A percentile compares a stretch with the other conserved stretches of the same genome.
Conservation (phyloP, 495 filamentous ascomycete genomes). For the Penicillium lagena region DNA sequence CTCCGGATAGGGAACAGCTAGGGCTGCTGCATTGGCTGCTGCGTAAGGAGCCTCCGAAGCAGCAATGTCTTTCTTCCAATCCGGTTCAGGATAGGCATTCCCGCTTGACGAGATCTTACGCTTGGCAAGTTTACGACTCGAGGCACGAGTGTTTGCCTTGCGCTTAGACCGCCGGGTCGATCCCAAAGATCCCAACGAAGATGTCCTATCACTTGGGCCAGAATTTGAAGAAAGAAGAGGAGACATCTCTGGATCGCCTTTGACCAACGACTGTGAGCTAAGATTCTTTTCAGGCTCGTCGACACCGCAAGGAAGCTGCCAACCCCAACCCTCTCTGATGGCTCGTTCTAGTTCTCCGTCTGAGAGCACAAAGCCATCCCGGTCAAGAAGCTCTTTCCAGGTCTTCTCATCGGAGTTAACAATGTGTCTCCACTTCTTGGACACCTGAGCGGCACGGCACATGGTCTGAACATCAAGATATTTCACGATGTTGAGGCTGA, state of each 20-base stretch:
- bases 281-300: slow-evolving; percentile 79
- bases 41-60: slow-evolving; percentile 74
- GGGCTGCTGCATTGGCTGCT: slow-evolving; percentile 72
- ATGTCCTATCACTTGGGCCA: slow-evolving; percentile 20
- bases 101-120: slow-evolving; percentile 46
- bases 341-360: slow-evolving; percentile 81
- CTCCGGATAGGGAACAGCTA: slow-evolving; percentile 74
- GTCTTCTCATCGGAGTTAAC: slow-evolving; percentile 88
- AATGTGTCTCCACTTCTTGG: slow-evolving; percentile 85
- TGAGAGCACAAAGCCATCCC: slow-evolving; percentile 71
- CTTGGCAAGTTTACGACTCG: slow-evolving; percentile 46
- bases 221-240: slow-evolving; percentile 17
- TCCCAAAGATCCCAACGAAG: slow-evolving; percentile 13
- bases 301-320: slow-evolving; percentile 76
- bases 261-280: slow-evolving; percentile 39
- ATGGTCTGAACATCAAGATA: slow-evolving; percentile 84
- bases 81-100: slow-evolving; percentile 30
- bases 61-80: slow-evolving; percentile 38
- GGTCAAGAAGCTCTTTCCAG: slow-evolving; percentile 90
- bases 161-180: slow-evolving; percentile 42
- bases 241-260: slow-evolving; percentile 41
- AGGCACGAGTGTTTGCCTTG: slow-evolving; percentile 41
- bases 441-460: slow-evolving; percentile 89
- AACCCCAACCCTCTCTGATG: slow-evolving; percentile 96
- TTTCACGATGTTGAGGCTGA: slow-evolving; percentile 79